These are phyloP conservation scores for Aspergillus arachidicola DNA, from an alignment of 2,329 filamentous ascomycete species.

Conservation along the genomic window DNA sequence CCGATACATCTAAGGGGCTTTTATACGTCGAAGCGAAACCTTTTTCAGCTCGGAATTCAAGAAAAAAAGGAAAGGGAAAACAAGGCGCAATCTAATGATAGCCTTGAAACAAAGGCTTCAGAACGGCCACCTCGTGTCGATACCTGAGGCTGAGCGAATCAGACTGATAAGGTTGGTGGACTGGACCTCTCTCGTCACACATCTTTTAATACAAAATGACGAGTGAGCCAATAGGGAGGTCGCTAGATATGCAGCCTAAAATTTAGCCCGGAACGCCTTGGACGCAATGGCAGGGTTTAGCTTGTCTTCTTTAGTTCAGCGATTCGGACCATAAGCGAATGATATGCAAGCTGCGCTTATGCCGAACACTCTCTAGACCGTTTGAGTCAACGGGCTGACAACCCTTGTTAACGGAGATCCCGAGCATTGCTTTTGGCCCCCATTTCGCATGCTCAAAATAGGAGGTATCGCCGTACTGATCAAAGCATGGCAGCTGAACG, in stretches of 20 bases:
- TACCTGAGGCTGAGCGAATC: slow-evolving; percentile 11
- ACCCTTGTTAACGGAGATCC: neutral
- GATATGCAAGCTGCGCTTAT: neutral
- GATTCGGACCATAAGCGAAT: neutral
- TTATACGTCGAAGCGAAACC: neutral
- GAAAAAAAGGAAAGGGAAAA: neutral
- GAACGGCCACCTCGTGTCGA: slow-evolving; percentile 3
- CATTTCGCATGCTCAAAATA: neutral
- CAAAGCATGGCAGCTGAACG: neutral
- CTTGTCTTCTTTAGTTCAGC: neutral
- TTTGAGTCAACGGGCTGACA: slow-evolving; percentile 2
- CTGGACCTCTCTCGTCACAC: neutral
- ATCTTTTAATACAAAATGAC: neutral
- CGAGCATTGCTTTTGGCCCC: neutral
- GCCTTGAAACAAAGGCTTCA: neutral
- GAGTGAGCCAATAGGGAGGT: neutral
- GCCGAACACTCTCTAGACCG: neutral
- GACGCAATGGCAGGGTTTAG: neutral
- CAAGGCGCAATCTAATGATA: neutral
- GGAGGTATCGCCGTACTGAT: neutral
- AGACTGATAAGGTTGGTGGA: neutral
- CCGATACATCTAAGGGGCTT: neutral
- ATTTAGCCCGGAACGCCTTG: neutral
- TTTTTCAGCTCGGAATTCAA: neutral
- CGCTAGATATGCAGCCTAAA: neutral